phyloP scores from a whole-genome alignment of 2,329 filamentous ascomycete genomes.

The Ceratocystiopsis sp. region DNA sequence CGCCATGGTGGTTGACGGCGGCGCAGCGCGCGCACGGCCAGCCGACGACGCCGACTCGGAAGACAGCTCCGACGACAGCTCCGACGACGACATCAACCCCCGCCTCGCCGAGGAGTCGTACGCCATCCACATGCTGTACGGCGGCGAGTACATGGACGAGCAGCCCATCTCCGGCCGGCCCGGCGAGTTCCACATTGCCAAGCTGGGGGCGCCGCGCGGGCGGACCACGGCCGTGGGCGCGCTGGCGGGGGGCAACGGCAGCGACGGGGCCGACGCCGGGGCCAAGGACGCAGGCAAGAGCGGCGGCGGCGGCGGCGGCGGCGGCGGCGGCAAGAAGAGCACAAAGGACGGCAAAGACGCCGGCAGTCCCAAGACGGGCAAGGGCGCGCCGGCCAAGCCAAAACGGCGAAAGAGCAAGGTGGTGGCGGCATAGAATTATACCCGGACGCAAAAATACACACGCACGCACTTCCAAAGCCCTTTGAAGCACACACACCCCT shows the following conservation, averaged over 20 bases:
- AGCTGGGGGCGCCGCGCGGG: conserved; percentile 35
- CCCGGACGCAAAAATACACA: too few relatives aligned
- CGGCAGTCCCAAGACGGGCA: conserved; percentile 13
- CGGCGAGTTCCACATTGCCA: conserved; percentile 47
- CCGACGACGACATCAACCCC: conserved; percentile 23
- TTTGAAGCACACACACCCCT: not conserved
- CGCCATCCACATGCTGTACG: conserved; percentile 37
- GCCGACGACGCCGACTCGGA: conserved; percentile 7
- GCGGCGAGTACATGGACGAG: conserved; percentile 49
- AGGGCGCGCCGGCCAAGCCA: conserved; percentile 22
- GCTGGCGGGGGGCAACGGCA: not conserved
- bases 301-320: conserved; percentile 15
- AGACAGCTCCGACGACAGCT: conserved; percentile 12
- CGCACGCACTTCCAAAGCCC: not conserved
- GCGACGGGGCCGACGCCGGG: not conserved
- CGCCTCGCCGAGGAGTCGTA: conserved; percentile 41
- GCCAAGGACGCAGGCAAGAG: conserved; percentile 18
- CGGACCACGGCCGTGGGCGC: conserved; percentile 9
- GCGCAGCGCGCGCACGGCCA: too few relatives aligned
- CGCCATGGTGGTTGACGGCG: too few relatives aligned
- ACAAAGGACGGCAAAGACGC: conserved; percentile 26
- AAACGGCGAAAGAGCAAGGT: conserved; percentile 31
- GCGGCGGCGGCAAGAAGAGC: conserved; percentile 14
- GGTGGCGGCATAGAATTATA: too few relatives aligned
- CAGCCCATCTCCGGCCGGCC: conserved; percentile 50